These are phyloP conservation scores for Dactylorhiza incarnata DNA, from an alignment of 106 monocot genomes.

Conservation along the genomic window DNA sequence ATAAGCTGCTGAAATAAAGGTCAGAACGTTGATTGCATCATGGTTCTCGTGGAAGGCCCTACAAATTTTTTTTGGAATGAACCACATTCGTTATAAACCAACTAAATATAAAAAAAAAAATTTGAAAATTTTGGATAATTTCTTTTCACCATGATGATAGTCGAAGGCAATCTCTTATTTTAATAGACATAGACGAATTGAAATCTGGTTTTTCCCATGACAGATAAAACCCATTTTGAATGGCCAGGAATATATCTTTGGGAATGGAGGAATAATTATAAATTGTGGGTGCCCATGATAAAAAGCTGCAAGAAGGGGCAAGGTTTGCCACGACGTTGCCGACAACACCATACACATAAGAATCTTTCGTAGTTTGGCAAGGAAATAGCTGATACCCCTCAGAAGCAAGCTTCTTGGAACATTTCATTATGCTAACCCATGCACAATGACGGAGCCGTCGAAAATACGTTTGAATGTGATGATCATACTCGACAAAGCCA, in stretches of 20 bases:
- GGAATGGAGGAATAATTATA: neutral
- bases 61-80: neutral
- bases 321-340: neutral
- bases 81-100: neutral
- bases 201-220: neutral
- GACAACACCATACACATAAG: neutral
- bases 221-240: neutral
- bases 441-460: too few relatives aligned
- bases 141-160: neutral
- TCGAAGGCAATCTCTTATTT: neutral
- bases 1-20: neutral
- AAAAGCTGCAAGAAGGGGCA: slow-evolving; percentile 4
- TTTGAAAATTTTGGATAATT: neutral
- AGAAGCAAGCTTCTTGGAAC: too few relatives aligned
- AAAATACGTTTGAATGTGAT: too few relatives aligned
- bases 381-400: neutral
- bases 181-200: neutral
- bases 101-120: neutral
- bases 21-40: neutral
- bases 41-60: neutral
- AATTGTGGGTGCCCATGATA: neutral
- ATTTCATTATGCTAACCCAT: too few relatives aligned
- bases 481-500: too few relatives aligned
- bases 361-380: neutral
- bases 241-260: neutral